A percentile compares a stretch with the other conserved stretches of the same genome.
Evolutionary conservation across 108 stramenopile genomes (phyloP).

Genomic region (Fragilaria crotonensis): DNA sequence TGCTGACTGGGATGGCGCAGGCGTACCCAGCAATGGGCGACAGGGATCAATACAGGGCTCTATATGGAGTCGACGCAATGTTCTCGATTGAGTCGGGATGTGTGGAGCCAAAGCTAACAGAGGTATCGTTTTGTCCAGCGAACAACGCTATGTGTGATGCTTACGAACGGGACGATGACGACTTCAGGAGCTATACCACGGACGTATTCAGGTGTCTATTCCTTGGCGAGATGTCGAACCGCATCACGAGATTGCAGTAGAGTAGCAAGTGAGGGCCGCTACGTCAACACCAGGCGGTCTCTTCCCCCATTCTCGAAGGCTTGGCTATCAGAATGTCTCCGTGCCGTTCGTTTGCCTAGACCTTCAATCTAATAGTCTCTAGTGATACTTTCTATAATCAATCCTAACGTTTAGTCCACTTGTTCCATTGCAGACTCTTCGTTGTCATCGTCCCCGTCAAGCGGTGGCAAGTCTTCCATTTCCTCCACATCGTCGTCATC

Average conservation of each 20-base stretch:
- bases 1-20: conserved; percentile 3
- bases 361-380: too few species aligned
- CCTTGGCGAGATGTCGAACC: background rate
- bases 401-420: conserved; percentile 77
- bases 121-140: conserved; percentile 14
- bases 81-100: conserved; percentile 4
- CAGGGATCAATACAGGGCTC: background rate
- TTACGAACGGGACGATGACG: conserved; percentile 8
- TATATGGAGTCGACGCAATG: conserved; percentile 13
- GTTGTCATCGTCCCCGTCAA: conserved; percentile 88
- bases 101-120: conserved; percentile 7
- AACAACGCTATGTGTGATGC: conserved; percentile 17
- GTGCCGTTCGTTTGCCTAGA: too few species aligned
- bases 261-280: too few species aligned
- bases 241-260: background rate
- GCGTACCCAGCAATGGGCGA: conserved; percentile 1
- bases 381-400: too few species aligned
- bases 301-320: too few species aligned
- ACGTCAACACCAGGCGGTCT: too few species aligned
- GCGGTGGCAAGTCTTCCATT: conserved; percentile 91
- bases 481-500: conserved; percentile 85
- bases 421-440: conserved; percentile 99
- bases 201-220: conserved; percentile 12
- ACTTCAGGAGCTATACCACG: conserved; percentile 7
- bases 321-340: too few species aligned